phyloP scores from a whole-genome alignment of 768 basidiomycete genomes.

The Brasilioporus rufonigricans region DNA sequence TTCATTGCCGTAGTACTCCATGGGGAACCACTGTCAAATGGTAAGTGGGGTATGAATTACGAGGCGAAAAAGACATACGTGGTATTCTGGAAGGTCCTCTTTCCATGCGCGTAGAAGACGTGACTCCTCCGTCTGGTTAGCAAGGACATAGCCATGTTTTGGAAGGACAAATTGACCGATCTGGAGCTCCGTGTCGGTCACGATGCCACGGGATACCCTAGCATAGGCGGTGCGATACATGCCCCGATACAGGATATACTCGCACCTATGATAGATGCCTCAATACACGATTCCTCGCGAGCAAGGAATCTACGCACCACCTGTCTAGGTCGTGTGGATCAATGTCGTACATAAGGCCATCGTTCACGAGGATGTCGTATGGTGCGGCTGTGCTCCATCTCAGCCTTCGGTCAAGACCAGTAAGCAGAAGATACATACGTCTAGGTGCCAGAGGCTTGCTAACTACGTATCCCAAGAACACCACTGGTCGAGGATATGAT shows the following conservation, averaged over 20 bases:
- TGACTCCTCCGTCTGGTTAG: conserved; percentile 58
- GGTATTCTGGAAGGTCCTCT: conserved; percentile 59
- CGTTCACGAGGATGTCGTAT: conserved; percentile 72
- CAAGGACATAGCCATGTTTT: conserved; percentile 47
- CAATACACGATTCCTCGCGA: background rate
- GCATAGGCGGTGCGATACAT: conserved; percentile 80
- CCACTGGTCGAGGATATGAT: conserved; percentile 66
- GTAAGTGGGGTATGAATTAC: background rate
- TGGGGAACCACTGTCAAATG: conserved; percentile 66
- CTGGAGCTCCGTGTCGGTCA: conserved; percentile 90
- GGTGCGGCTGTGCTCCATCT: conserved; percentile 53
- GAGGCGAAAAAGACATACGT: conserved; percentile 43
- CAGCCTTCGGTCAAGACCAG: conserved; percentile 5
- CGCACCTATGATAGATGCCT: conserved; percentile 55
- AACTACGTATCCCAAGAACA: conserved; percentile 83
- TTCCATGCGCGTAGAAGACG: conserved; percentile 68
- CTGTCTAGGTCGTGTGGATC: conserved; percentile 69
- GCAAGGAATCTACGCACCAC: conserved; percentile 44
- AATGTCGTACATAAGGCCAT: conserved; percentile 78
- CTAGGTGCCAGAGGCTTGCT: conserved; percentile 60
- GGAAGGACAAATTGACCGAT: conserved; percentile 84
- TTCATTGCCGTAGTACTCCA: conserved; percentile 61
- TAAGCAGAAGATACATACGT: conserved; percentile 45
- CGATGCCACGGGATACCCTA: conserved; percentile 74
- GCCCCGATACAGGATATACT: conserved; percentile 86